Base-by-base conservation (phyloP, 805 yeast species). In the Candida incommunis region DNA sequence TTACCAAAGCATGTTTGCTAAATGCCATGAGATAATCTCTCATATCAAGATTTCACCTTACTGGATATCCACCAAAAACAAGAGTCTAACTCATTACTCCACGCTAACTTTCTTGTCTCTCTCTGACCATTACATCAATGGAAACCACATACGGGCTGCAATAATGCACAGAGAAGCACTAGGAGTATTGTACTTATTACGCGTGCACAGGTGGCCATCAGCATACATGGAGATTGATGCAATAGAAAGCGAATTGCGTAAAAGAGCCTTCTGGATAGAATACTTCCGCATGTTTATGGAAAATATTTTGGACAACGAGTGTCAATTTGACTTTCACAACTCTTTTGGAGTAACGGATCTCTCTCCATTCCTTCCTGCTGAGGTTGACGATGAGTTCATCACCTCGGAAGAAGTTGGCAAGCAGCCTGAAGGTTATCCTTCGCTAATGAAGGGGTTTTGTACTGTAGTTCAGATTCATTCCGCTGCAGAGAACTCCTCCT, bases 301-400 rank as follows among this genome's bases (percentile, higher is more conserved):
- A 7, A 41, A 35, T 31, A 22, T 46, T n/a, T 27, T 23, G 22
- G 20, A 27, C 15, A 20, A 25, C 11, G 43, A 37, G 15, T 37
- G 44, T 23, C 21, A 27, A 15, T 22, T 46, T 5, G 16, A 7
- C 4, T 41, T 40, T 13, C 31, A 43, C 13, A 46, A 44, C 23
- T 31, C 21, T 13, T 15, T 41, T 4, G 40, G 41, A n/a, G 42
- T 46, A 13, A 15, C 22, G 16, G 48, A 48, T 23, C 45, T 45
- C 4, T 23, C 41, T 13, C 41, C 48, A 3, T 31, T 46, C 15
- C 23, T 84, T 48, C 95, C 95, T 1, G 63, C 72, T 21, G 94
- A 83, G 54, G 64, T 84, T 23, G 94, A 84, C 54, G 95, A 85
- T 61, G 92, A 84, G 54, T 80, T 78, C 54, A 79, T 85, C 43